These are phyloP conservation scores for Ophiostoma sp. DNA, from an alignment of 2,329 filamentous ascomycete species.

Conservation along the genomic window DNA sequence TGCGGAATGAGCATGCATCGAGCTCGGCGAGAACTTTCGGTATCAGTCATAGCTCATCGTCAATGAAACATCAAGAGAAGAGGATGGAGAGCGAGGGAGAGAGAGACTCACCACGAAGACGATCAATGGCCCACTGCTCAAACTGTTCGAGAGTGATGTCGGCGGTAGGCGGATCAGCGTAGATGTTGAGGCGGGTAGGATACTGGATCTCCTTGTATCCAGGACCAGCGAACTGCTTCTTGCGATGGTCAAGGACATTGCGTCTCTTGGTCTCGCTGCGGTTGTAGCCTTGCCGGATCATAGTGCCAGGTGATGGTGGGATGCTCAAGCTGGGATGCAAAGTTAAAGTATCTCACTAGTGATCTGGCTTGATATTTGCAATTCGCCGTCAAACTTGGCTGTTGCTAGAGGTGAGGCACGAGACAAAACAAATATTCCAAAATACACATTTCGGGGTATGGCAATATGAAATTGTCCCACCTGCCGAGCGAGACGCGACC, in stretches of 20 bases:
- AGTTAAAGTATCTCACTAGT: neutral
- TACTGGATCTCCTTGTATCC: slow-evolving; percentile 75
- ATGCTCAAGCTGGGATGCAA: neutral
- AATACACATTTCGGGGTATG: slow-evolving; percentile 2
- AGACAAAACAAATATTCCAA: neutral
- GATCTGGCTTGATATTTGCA: neutral
- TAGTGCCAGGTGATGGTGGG: slow-evolving; percentile 28
- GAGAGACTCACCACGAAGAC: slow-evolving; percentile 62
- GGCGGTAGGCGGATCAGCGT: slow-evolving; percentile 77
- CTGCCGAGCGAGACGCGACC: slow-evolving; percentile 23
- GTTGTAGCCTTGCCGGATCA: slow-evolving; percentile 49
- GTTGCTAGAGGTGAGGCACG: neutral
- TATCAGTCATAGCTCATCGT: neutral
- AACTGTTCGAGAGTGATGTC: slow-evolving; percentile 97
- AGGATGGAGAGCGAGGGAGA: neutral
- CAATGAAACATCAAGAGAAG: neutral
- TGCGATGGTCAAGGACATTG: slow-evolving; percentile 69
- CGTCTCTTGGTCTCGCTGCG: slow-evolving; percentile 67
- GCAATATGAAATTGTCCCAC: neutral
- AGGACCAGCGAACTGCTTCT: slow-evolving; percentile 77
- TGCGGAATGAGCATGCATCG: slow-evolving; percentile 92
- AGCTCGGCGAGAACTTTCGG: slow-evolving; percentile 71
- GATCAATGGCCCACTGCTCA: slow-evolving; percentile 96
- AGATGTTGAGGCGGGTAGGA: slow-evolving; percentile 85
- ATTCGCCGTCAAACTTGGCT: neutral